Base-by-base conservation (phyloP, 2,329 filamentous ascomycete species). In the Alternaria alternata region DNA sequence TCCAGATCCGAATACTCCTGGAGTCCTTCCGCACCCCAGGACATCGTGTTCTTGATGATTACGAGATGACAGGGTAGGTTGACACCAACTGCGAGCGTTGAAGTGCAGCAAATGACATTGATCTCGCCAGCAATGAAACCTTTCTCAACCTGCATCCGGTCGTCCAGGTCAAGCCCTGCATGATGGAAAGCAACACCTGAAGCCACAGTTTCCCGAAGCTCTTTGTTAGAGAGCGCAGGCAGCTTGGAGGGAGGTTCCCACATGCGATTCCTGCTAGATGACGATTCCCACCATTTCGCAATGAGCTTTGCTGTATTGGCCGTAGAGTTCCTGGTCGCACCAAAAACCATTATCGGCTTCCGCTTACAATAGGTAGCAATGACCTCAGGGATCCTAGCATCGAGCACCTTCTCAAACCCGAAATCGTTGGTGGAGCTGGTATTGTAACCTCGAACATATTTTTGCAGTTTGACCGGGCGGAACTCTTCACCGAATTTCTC, bases 341-440 rank as follows among this genome's bases (percentile, higher is more conserved):
- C 95, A 72, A 96, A 96, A 0, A 96, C 82, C 83, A 96, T 90
- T 18, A 92, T 89, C 0, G 92, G 92, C 71, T 95, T 95, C 41
- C 82, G 83, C 44, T 87, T 83, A 0, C 87, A 88, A 75, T 93
- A 89, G 54, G 86, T 89, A 5, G 82, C 76, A 39, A 96, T 88
- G 5, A 94, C 74, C 5, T 87, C 83, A 0, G 87, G 86, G 5
- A 96, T 81, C 81, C 86, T 88, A 34, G 80, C 80, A 64, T 89
- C 88, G 9, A 94, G 86, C 11, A 85, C 74, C 60, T 88, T 90
- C 62, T 95, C 92, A 65, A 96, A 94, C 0, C 84, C 85, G 75
- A 91, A 95, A 61, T 94, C 90, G 74, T 94, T 95, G 16, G 81
- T 78, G 30, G 26, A 53, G 20, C 78, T 83, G 14, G 77, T 82